Conservation (phyloP, 371 early-diverging fungal genomes). For the Apophysomyces variabilis region DNA sequence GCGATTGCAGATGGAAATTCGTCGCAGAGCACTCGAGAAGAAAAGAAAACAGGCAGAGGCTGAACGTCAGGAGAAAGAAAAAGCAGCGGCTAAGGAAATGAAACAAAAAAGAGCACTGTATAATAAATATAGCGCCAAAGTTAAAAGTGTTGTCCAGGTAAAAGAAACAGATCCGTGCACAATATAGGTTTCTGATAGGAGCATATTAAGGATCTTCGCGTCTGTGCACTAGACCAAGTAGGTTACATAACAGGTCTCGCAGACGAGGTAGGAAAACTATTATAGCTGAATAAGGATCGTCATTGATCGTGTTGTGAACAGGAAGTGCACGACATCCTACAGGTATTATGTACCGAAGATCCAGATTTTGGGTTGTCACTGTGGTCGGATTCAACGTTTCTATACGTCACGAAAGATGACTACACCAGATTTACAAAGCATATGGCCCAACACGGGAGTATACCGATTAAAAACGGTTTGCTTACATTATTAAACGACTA, state of each 20-base stretch:
- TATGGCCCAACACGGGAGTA: constrained; percentile 23
- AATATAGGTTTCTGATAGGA: not conserved
- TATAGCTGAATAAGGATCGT: not conserved
- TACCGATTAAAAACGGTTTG: constrained; percentile 18
- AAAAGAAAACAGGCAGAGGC: constrained; percentile 38
- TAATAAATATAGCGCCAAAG: constrained; percentile 34
- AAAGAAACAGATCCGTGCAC: not conserved
- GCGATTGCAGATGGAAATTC: constrained; percentile 25
- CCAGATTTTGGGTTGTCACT: constrained; percentile 20
- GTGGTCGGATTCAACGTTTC: constrained; percentile 23
- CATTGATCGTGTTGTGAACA: not conserved
- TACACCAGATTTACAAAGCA: constrained; percentile 18
- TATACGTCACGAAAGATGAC: constrained; percentile 22
- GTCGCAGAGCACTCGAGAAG: constrained; percentile 35
- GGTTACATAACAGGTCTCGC: constrained; percentile 12
- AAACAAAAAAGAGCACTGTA: constrained; percentile 31
- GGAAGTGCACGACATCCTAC: constrained; percentile 20
- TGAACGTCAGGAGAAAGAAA: constrained; percentile 31
- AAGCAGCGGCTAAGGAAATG: constrained; percentile 37
- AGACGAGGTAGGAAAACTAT: constrained; percentile 4
- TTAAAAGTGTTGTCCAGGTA: constrained; percentile 39
- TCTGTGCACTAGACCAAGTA: constrained; percentile 18
- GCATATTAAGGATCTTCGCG: constrained; percentile 11
- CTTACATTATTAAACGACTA: not conserved
- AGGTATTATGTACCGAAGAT: constrained; percentile 15